Base-by-base conservation (phyloP, 805 yeast genomes). In the Schwanniomyces yamadae region DNA sequence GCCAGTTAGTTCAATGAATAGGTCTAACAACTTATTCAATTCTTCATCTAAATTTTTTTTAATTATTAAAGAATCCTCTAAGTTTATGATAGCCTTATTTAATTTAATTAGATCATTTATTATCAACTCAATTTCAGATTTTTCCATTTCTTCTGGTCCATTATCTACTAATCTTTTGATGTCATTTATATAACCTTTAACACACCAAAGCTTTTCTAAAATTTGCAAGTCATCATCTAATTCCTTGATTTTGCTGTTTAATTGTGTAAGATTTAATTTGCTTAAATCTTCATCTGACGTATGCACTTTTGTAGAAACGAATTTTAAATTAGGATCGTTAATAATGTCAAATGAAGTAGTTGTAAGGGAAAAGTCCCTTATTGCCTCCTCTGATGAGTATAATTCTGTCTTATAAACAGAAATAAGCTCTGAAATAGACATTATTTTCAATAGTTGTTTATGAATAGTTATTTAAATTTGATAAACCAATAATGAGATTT, bases 151-250 rank as follows among this genome's bases (percentile, higher is more conserved):
- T 6, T 28, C 40, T 5, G 15, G 20, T 8, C 25, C 39, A 19
- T 19, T 28, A 7, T 28, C 16, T 1, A 55, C 39, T 6, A 43
- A 34, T 14, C 33, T 36, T 15, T 44, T 45, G 4, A 51, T 52
- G 35, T 61, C 63, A 11, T 41, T 36, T 11, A 55, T 34, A n/a
- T 59, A 41, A 13, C 54, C 57, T 19, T 52, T 55, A 12, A 59
- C 40, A 10, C 53, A 46, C 61, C 62, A 55, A 5, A 61, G 44
- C 13, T 44, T 52, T 22, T 57, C 50, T 30, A 63, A 48, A 15
- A 43, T 40, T 7, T 25, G 25, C 10, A 46, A 37, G 19, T 33
- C 34, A 10, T 33, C 39, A 6, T 39, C 47, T 6, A 34, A 28
- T 13, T 33, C 40, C 25, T 45, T 37, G 22, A 40, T 36, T 16